Evolutionary conservation across 1,284 basidiomycete species (phyloP).

Genomic region (Cryptococcus hybrid): DNA sequence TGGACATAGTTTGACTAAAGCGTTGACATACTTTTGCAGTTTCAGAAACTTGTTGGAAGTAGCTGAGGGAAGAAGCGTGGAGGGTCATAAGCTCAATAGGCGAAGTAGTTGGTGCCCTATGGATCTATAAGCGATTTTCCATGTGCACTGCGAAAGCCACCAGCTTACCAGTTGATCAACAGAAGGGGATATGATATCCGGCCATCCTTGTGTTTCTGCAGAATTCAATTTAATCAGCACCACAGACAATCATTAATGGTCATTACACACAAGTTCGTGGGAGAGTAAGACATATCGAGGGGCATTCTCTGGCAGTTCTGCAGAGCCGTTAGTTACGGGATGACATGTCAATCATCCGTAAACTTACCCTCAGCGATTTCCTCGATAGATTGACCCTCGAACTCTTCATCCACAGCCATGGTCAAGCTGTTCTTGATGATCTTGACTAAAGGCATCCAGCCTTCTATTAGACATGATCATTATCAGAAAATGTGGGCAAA

Average conservation of each 20-base stretch:
- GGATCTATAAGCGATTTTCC: not conserved
- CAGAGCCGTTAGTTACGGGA: no score
- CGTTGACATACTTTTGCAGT: slow-evolving; percentile 41
- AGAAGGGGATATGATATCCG: slow-evolving; percentile 79
- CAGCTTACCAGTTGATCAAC: slow-evolving; percentile 71
- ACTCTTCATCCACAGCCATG: slow-evolving; percentile 78
- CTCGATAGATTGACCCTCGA: slow-evolving; percentile 70
- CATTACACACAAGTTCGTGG: slow-evolving; percentile 61
- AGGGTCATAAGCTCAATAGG: slow-evolving; percentile 75
- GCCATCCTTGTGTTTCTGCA: slow-evolving; percentile 69
- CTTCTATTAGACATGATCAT: not conserved
- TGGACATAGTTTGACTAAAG: not conserved
- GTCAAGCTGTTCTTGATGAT: slow-evolving; percentile 75
- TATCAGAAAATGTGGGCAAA: slow-evolving; percentile 2
- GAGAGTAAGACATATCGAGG: slow-evolving; percentile 84
- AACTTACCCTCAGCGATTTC: slow-evolving; percentile 75
- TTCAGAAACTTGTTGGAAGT: slow-evolving; percentile 66
- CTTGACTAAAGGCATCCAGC: slow-evolving; percentile 57
- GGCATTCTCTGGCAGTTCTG: slow-evolving; percentile 86
- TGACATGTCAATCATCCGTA: not conserved
- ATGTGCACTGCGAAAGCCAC: not conserved
- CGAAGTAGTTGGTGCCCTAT: slow-evolving; percentile 61
- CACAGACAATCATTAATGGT: not conserved
- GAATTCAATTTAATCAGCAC: not conserved
- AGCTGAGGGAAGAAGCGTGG: slow-evolving; percentile 74